Evolutionary conservation across 2,329 filamentous ascomycete species (phyloP).

Genomic region (Botrytis aclada): DNA sequence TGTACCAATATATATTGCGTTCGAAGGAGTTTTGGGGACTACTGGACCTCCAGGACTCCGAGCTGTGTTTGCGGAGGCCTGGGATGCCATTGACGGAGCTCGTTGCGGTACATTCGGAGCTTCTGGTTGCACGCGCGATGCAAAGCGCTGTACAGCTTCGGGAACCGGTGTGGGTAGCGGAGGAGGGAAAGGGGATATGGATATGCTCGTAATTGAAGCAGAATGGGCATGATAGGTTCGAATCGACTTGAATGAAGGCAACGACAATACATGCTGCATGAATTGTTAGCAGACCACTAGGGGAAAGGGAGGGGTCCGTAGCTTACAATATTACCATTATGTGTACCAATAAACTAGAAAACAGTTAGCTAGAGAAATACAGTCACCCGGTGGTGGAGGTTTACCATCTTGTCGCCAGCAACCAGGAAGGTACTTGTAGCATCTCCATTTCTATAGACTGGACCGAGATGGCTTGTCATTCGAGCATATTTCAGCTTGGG

Average conservation of each 20-base stretch:
- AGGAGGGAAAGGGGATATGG: constrained; percentile 81
- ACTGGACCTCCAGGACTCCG: constrained; percentile 56
- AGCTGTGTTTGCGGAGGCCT: constrained; percentile 50
- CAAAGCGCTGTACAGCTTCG: constrained; percentile 39
- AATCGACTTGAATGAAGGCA: constrained; percentile 77
- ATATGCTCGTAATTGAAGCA: constrained; percentile 84
- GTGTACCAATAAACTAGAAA: constrained; percentile 79
- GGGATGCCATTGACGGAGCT: constrained; percentile 44
- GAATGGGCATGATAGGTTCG: constrained; percentile 90
- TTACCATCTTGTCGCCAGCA: constrained; percentile 94
- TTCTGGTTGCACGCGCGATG: constrained; percentile 32
- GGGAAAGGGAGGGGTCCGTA: constrained; percentile 24
- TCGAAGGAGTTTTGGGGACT: constrained; percentile 69
- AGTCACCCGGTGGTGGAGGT: constrained; percentile 26
- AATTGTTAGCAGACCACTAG: constrained; percentile 31
- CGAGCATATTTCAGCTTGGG: constrained; percentile 91
- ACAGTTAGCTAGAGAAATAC: constrained; percentile 36
- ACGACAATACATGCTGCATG: constrained; percentile 73
- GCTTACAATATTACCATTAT: constrained; percentile 92
- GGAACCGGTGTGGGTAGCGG: constrained; percentile 45
- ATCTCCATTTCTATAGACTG: constrained; percentile 91
- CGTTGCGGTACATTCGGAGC: constrained; percentile 26
- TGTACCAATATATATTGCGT: constrained; percentile 89
- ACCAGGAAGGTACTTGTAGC: constrained; percentile 88
- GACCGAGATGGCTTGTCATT: constrained; percentile 73